Evolutionary conservation across 345 rosid species (phyloP), one percentile per base, ranked within the genome.

Genomic region (Eutrema heterophyllum): DNA sequence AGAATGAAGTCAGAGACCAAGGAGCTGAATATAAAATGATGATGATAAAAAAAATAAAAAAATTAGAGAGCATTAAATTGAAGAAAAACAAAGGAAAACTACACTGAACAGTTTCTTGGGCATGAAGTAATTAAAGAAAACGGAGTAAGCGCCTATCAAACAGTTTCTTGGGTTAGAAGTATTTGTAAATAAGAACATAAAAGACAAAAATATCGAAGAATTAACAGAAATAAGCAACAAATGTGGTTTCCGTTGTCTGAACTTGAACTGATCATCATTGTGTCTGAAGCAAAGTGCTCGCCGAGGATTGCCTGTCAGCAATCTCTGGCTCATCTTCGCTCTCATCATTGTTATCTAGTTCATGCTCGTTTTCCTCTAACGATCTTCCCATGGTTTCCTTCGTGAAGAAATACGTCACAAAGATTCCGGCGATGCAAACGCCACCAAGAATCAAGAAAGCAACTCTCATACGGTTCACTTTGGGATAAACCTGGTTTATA

Each of bases 311-410:
- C 33, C 64, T 16, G 4, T 44, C 5, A 68, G 61, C 74, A 60
- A 61, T 44, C 7, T 16, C 74, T 61, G 74, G 57, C 49, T 75
- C 79, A n/a, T 15, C 49, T 15, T 52, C 50, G 1, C 27, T 45
- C 15, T 75, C 64, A 40, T 30, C 64, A 52, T 35, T 51, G 21
- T 24, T 26, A 41, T 26, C n/a, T 33, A 35, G 6, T 33, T 59
- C 74, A 2, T 33, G 48, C 53, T 90, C 97, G 24, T 88, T 88
- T 15, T 91, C 94, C 69, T 88, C 97, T 11, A 88, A 55, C 2
- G 94, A 88, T 60, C 85, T 84, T 40, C 97, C 88, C 86, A 72
- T 85, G 0, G 94, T 90, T 73, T 88, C 97, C 2, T 54, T 68
- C 1, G 87, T 83, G 64, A 84, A 82, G 52, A 85, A 62, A 36